phyloP scores from a whole-genome alignment of 257 asterid genomes.

The Mentha longifolia region DNA sequence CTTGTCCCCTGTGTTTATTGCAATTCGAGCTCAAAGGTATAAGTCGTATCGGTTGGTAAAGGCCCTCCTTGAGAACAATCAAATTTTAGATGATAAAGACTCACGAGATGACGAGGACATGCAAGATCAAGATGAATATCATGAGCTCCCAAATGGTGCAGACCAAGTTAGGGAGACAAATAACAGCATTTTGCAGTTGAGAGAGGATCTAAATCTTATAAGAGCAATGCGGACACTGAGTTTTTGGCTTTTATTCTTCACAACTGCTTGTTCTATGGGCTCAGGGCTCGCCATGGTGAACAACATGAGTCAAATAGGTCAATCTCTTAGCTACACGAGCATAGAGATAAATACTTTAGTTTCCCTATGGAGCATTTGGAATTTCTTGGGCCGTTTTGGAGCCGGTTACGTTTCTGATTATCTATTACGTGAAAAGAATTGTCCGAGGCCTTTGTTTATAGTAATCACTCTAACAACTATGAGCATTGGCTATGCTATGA shows the following conservation, averaged over 20 bases:
- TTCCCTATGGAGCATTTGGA: slow-evolving; percentile 96
- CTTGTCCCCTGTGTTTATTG: slow-evolving; percentile 54
- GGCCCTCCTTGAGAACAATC: slow-evolving; percentile 79
- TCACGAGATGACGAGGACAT: slow-evolving; percentile 31
- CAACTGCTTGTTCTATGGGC: slow-evolving; percentile 62
- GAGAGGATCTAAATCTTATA: slow-evolving; percentile 48
- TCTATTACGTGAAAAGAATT: slow-evolving; percentile 57
- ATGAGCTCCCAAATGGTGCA: slow-evolving; percentile 43
- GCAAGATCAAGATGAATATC: slow-evolving; percentile 48
- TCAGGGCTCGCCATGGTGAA: slow-evolving; percentile 64
- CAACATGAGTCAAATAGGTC: slow-evolving; percentile 59
- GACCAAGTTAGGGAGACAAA: slow-evolving; percentile 45
- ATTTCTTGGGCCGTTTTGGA: slow-evolving; percentile 86
- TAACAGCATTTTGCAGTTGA: slow-evolving; percentile 31
- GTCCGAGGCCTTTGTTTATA: slow-evolving; percentile 73
- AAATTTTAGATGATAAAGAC: slow-evolving; percentile 40
- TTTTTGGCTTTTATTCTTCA: slow-evolving; percentile 62
- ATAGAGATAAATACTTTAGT: slow-evolving; percentile 63
- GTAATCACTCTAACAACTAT: slow-evolving; percentile 61
- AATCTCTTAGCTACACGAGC: slow-evolving; percentile 54
- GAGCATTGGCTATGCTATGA: slow-evolving; percentile 69
- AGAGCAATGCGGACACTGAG: slow-evolving; percentile 54
- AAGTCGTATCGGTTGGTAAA: slow-evolving; percentile 57
- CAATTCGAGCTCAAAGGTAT: slow-evolving; percentile 61
- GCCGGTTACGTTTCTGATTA: slow-evolving; percentile 81